Evolutionary conservation across 202 grass and related monocot species (phyloP).

Genomic region (Bolboschoenoplectus hybrid): DNA sequence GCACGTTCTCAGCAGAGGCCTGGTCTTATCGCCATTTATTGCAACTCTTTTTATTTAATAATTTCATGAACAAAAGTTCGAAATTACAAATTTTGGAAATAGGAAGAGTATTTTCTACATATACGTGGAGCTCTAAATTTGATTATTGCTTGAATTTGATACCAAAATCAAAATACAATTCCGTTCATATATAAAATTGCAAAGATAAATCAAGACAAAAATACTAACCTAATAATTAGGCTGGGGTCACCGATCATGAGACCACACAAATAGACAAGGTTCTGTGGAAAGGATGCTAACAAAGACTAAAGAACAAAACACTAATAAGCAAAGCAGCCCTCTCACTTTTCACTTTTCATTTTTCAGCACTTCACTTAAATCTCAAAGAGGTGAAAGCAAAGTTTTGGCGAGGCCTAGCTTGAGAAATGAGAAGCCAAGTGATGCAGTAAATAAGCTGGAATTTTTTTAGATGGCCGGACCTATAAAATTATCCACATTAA

Average conservation of each 20-base stretch:
- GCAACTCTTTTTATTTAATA: not conserved
- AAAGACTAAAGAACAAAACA: slow-evolving; percentile 9
- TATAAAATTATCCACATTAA: too few relatives aligned
- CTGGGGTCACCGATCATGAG: not conserved
- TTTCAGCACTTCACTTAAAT: not conserved
- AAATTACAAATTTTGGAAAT: not conserved
- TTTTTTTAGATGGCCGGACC: too few relatives aligned
- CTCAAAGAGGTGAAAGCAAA: not conserved
- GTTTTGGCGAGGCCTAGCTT: not conserved
- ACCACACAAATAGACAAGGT: not conserved
- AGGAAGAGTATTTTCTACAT: too few relatives aligned
- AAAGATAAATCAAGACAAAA: too few relatives aligned
- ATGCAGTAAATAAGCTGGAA: not conserved
- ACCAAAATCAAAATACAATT: too few relatives aligned
- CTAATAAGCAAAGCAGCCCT: not conserved
- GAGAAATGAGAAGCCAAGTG: not conserved
- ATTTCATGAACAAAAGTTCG: not conserved
- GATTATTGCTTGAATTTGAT: too few relatives aligned
- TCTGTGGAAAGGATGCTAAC: slow-evolving; percentile 3
- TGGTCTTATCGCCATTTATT: not conserved
- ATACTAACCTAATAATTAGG: too few relatives aligned
- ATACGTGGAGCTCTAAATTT: too few relatives aligned
- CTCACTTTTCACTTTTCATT: slow-evolving; percentile 22
- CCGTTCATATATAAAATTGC: too few relatives aligned
- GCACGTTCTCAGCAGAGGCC: too few relatives aligned